Percentiles rank a stretch among this genome's conserved stretches.
These are phyloP conservation scores for Alternaria conjuncta DNA, from an alignment of 2,329 filamentous ascomycete species.

Conservation along the genomic window DNA sequence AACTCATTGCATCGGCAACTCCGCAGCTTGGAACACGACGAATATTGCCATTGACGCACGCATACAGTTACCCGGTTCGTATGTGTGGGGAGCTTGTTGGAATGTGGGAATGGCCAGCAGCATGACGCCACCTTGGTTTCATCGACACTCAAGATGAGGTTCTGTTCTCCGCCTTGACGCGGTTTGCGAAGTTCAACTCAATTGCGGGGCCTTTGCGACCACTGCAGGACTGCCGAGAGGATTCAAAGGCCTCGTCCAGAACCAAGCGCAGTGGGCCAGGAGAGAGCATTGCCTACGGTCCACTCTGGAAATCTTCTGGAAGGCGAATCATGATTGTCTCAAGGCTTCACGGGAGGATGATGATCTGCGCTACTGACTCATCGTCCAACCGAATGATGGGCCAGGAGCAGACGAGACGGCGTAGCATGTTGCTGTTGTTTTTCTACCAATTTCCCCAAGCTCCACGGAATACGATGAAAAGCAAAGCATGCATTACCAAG, in stretches of 20 bases:
- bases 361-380: conserved; percentile 14
- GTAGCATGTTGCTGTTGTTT: background rate
- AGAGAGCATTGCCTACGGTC: background rate
- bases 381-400: background rate
- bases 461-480: background rate
- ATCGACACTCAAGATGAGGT: background rate
- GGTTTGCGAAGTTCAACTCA: background rate
- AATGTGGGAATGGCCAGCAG: background rate
- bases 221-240: background rate
- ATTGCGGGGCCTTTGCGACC: background rate
- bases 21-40: background rate
- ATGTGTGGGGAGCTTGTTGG: background rate
- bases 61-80: background rate
- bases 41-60: background rate
- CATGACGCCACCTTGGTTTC: conserved; percentile 8
- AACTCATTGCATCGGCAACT: conserved; percentile 5
- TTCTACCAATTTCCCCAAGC: background rate
- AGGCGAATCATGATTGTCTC: conserved; percentile 2
- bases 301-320: conserved; percentile 12
- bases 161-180: conserved; percentile 15
- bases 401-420: background rate
- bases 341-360: background rate
- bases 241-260: background rate
- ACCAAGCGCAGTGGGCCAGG: background rate
- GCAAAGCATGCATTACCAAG: background rate